Percentiles rank a stretch among this genome's conserved stretches.
These are phyloP conservation scores for Microcyclosporella mali DNA, from an alignment of 2,329 filamentous ascomycete genomes.

Conservation along the genomic window DNA sequence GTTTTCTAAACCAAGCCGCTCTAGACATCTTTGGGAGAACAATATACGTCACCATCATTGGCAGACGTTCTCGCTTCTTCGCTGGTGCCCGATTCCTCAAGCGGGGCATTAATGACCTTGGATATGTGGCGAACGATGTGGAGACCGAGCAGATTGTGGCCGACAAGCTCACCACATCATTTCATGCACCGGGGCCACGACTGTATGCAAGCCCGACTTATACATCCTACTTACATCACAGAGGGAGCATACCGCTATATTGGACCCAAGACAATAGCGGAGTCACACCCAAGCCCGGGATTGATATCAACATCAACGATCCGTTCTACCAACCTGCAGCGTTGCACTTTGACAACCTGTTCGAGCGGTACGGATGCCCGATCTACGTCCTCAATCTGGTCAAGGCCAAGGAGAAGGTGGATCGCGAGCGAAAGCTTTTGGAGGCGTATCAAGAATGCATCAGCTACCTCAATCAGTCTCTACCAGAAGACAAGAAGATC, in stretches of 20 bases:
- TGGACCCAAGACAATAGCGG: constrained; percentile 97
- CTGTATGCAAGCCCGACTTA: constrained; percentile 85
- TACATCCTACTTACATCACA: constrained; percentile 93
- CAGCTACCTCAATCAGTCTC: constrained; percentile 87
- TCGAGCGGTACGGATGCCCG: constrained; percentile 85
- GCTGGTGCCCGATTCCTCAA: constrained; percentile 92
- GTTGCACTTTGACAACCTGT: constrained; percentile 90
- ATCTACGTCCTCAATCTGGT: constrained; percentile 89
- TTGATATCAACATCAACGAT: constrained; percentile 90
- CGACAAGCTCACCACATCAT: constrained; percentile 88
- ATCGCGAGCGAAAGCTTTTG: constrained; percentile 84
- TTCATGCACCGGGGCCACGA: constrained; percentile 80
- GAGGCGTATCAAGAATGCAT: constrained; percentile 82
- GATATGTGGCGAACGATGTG: constrained; percentile 96
- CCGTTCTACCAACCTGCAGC: constrained; percentile 92
- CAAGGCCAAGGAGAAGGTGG: constrained; percentile 75
- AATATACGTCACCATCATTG: constrained; percentile 90
- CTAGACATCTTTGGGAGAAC: constrained; percentile 72
- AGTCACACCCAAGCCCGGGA: constrained; percentile 92
- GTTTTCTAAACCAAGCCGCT: constrained; percentile 85
- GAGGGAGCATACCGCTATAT: constrained; percentile 91
- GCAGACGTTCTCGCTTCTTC: constrained; percentile 84
- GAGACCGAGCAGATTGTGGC: constrained; percentile 98
- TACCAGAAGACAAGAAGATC: constrained; percentile 77
- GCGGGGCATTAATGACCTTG: constrained; percentile 85